phyloP scores from a whole-genome alignment of 78 protist species.

The Guillardia theta region DNA sequence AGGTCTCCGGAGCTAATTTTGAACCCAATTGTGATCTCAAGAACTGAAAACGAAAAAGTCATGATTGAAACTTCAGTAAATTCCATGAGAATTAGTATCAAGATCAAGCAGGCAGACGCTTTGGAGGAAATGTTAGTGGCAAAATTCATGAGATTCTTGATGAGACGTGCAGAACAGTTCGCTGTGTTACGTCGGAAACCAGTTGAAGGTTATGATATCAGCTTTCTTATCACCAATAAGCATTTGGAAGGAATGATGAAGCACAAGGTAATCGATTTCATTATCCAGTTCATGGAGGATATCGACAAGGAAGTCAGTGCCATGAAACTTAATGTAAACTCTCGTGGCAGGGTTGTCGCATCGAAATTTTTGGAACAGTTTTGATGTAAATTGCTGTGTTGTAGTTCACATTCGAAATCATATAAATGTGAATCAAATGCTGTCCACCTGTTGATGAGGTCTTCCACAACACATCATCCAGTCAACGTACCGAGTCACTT shows the following conservation, averaged over 20 bases:
- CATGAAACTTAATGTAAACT: conserved; percentile 85
- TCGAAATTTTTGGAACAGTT: not conserved
- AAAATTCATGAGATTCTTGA: conserved; percentile 90
- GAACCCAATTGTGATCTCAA: conserved; percentile 84
- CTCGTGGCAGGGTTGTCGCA: conserved; percentile 45
- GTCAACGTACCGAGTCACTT: too few relatives aligned
- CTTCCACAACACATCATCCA: too few relatives aligned
- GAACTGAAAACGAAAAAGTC: conserved; percentile 83
- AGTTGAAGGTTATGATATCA: conserved; percentile 86
- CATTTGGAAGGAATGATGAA: conserved; percentile 91
- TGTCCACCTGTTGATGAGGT: too few relatives aligned
- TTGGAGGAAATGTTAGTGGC: conserved; percentile 86
- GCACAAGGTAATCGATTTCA: conserved; percentile 95
- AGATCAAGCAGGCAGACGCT: conserved; percentile 89
- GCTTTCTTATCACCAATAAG: conserved; percentile 94
- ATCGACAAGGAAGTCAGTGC: conserved; percentile 91
- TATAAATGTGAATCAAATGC: too few relatives aligned
- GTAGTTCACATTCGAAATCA: too few relatives aligned
- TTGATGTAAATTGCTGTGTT: too few relatives aligned
- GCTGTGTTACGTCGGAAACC: conserved; percentile 91
- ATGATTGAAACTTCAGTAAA: conserved; percentile 94
- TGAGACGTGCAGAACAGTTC: conserved; percentile 95
- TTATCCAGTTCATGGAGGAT: conserved; percentile 95
- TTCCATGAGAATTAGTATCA: conserved; percentile 91
- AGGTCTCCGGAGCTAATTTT: conserved; percentile 78